Conservation (phyloP, 2,329 filamentous ascomycete genomes). For the Xylaria hypoxylon region DNA sequence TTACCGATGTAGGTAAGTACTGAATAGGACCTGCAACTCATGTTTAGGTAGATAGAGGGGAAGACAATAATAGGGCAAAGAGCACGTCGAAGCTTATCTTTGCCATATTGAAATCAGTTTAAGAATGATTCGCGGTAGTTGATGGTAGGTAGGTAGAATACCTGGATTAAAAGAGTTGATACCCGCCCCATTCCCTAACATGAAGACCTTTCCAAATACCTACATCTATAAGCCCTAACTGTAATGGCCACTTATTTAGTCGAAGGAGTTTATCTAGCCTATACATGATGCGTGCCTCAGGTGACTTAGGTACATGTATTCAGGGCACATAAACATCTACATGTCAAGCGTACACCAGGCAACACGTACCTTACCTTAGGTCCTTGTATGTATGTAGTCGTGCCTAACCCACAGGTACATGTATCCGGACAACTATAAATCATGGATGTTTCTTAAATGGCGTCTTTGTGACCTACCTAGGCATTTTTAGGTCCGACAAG, state of each 20-base stretch:
- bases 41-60: background rate
- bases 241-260: too few relatives aligned
- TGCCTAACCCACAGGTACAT: slow-evolving; percentile 19
- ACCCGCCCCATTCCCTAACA: too few relatives aligned
- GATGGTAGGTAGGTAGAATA: too few relatives aligned
- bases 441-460: slow-evolving; percentile 14
- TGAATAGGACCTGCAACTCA: too few relatives aligned
- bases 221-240: too few relatives aligned
- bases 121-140: too few relatives aligned
- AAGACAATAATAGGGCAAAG: background rate
- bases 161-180: too few relatives aligned
- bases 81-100: slow-evolving; percentile 1
- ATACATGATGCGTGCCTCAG: slow-evolving; percentile 5
- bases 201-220: too few relatives aligned
- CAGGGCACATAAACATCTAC: background rate
- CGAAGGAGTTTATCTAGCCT: background rate
- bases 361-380: background rate
- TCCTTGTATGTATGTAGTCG: slow-evolving; percentile 18
- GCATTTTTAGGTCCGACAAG: background rate
- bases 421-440: background rate
- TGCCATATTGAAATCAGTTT: background rate
- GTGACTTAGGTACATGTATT: background rate
- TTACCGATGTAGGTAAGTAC: background rate
- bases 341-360: background rate
- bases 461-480: slow-evolving; percentile 33